Base-by-base conservation (phyloP, 228 moss, liverwort and hornwort genomes). In the Sphagnum fallax region DNA sequence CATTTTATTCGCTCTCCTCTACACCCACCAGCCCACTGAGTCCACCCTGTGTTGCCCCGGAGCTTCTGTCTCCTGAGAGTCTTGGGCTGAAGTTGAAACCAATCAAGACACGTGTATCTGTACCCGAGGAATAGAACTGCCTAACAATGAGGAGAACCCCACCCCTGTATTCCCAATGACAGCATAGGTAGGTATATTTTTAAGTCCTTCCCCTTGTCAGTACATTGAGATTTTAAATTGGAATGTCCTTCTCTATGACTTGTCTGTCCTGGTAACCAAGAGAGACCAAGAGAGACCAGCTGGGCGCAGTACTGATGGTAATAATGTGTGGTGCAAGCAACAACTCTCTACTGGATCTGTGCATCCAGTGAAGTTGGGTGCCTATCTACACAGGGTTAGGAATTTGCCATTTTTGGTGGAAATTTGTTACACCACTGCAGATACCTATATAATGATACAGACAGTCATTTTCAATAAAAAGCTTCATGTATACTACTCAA, bases 21-120 rank as follows among this genome's bases (percentile, higher is more conserved):
- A 69, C 82, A 4, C 90, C 90, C 47, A 88, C 88, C 6, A 93
- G 88, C 61, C 93, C 91, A 53, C 87, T 93, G 2, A 97, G 88
- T 70, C 88, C 87, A 4, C 91, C 82, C 6, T 91, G 88, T 69
- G 78, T 91, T 47, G 72, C 91, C 18, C 85, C 81, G 16, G 84
- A 93, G 71, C 78, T 97, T 4, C 77, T 97, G 53, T 97, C 93
- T 53, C 87, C 88, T 0, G 88, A 93, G 77, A 93, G 93, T 52
- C 74, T 93, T 6, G 91, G 90, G 13, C 70, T 97, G 32, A 93
- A 91, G 71, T 70, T 97, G 52, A 97, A 97, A 79, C 93, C 93
- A 47, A 93, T 91, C 32, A 93, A 93, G 68, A 97, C 93, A 60
- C 77, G 85, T 10, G 73, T 90, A 55, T 51, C 71, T 13, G 50